Conservation (phyloP, 2,329 filamentous ascomycete species). For the Fusarium pseudoanthophilum region DNA sequence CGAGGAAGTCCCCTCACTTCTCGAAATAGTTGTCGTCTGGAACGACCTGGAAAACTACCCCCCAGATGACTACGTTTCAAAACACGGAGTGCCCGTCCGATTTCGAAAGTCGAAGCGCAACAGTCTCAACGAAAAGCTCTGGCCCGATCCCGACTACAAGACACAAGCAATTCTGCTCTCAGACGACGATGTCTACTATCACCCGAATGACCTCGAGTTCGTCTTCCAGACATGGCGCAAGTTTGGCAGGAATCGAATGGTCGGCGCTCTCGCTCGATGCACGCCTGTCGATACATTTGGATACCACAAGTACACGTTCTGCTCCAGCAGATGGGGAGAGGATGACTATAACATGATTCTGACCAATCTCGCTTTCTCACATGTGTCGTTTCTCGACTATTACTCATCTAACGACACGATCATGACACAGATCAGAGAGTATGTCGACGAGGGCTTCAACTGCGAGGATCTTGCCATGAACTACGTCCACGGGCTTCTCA, state of each 20-base stretch:
- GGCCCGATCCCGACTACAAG: conserved; percentile 50
- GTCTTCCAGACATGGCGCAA: conserved; percentile 55
- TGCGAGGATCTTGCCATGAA: conserved; percentile 56
- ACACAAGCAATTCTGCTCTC: conserved; percentile 54
- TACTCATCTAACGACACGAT: conserved; percentile 51
- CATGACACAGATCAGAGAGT: conserved; percentile 48
- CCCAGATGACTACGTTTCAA: conserved; percentile 46
- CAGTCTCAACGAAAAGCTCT: conserved; percentile 53
- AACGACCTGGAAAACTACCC: conserved; percentile 49
- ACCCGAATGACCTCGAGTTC: conserved; percentile 53
- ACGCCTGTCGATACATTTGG: conserved; percentile 40
- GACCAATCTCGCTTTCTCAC: conserved; percentile 52
- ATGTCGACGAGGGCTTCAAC: conserved; percentile 53
- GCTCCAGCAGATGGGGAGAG: conserved; percentile 40
- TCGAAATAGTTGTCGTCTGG: conserved; percentile 54
- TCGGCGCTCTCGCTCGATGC: conserved; percentile 53
- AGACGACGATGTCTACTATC: conserved; percentile 55
- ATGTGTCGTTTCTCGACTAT: conserved; percentile 53
- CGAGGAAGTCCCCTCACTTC: conserved; percentile 50
- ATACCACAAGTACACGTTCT: conserved; percentile 49
- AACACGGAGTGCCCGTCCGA: conserved; percentile 48
- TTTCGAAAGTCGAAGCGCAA: conserved; percentile 49
- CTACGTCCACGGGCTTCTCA: conserved; percentile 50
- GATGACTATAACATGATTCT: conserved; percentile 52
- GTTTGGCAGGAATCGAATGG: conserved; percentile 50